These are phyloP conservation scores for Lipomyces japonicus DNA, from an alignment of 805 yeast species.

Conservation along the genomic window DNA sequence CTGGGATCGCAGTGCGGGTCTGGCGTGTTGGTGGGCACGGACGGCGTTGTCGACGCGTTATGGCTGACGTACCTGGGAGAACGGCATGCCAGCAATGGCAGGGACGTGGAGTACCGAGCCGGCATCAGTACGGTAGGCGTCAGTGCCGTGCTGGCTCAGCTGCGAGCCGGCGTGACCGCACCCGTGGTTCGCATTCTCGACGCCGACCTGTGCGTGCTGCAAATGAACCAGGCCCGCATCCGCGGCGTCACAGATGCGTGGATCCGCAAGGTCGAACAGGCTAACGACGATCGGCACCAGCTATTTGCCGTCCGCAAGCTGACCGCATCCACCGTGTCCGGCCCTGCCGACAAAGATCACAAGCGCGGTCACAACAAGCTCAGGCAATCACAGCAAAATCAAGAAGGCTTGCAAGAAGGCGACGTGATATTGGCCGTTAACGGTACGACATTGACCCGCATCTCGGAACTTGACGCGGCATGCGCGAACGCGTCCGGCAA, in stretches of 20 bases:
- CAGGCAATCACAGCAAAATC: too few relatives aligned
- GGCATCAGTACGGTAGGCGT: slow-evolving; percentile 75
- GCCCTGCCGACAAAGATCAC: slow-evolving; percentile 25
- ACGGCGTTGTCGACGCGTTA: slow-evolving; percentile 76
- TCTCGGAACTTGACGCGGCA: slow-evolving; percentile 58
- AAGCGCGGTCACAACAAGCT: too few relatives aligned
- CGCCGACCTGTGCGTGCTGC: slow-evolving; percentile 67
- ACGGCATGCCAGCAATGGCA: slow-evolving; percentile 47
- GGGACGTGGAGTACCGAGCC: slow-evolving; percentile 63
- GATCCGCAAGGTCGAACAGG: slow-evolving; percentile 65
- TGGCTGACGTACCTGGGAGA: slow-evolving; percentile 87
- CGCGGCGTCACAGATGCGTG: slow-evolving; percentile 85
- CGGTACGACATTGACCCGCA: slow-evolving; percentile 58
- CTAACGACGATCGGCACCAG: slow-evolving; percentile 63
- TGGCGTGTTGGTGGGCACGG: slow-evolving; percentile 63
- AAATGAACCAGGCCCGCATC: slow-evolving; percentile 71
- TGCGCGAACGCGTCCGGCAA: slow-evolving; percentile 35
- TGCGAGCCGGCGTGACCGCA: slow-evolving; percentile 47
- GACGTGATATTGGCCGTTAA: slow-evolving; percentile 74
- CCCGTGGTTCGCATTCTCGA: slow-evolving; percentile 68
- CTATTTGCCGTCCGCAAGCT: slow-evolving; percentile 68
- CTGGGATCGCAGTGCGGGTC: slow-evolving; percentile 69
- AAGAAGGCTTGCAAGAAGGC: slow-evolving; percentile 48
- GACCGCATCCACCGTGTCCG: slow-evolving; percentile 40
- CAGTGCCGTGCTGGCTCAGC: slow-evolving; percentile 50